Evolutionary conservation across 2,329 filamentous ascomycete species (phyloP), one percentile per base, ranked within the genome.

Genomic region (Paramyrothecium sp.): DNA sequence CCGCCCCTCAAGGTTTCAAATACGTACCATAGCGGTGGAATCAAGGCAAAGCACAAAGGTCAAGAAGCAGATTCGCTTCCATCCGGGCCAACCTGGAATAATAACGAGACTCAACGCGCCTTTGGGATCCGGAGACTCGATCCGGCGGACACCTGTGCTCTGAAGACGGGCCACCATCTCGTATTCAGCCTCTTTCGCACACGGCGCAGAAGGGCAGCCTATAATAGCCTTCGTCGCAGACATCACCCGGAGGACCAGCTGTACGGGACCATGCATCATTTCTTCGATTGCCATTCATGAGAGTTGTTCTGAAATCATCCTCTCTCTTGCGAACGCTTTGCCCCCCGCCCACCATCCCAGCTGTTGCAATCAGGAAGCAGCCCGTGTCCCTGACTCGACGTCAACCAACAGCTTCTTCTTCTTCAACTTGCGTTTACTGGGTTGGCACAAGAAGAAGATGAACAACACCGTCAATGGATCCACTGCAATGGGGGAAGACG

Each of bases 381-480:
- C n/a, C n/a, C n/a, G n/a, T n/a, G n/a, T n/a, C n/a, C n/a, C n/a
- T n/a, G n/a, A n/a, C n/a, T n/a, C n/a, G n/a, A n/a, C n/a, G n/a
- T n/a, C n/a, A n/a, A n/a, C n/a, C n/a, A n/a, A n/a, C n/a, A n/a
- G n/a, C n/a, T n/a, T n/a, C n/a, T n/a, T n/a, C 33, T 10, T 38
- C 33, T 38, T 16, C 8, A 38, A 16, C 33, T 38, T 8, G 33
- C 16, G 16, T 38, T 38, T 10, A 38, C 16, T 38, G 16, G 33
- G 16, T 16, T 38, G 34, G 47, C 50, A 44, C 50, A 58, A 61
- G 55, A 58, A 56, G 54, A n/a, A 69, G 51, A 75, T 75, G 73
- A 71, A 74, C 53, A 68, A 69, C 60, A 41, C 61, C 51, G 60
- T 66, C 53, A 70, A 72, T 57, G 70, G 64, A 52, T 67, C 70